A percentile compares a stretch with the other conserved stretches of the same genome.
Conservation (phyloP, 1,284 basidiomycete species). For the Cystobasidium sp. region DNA sequence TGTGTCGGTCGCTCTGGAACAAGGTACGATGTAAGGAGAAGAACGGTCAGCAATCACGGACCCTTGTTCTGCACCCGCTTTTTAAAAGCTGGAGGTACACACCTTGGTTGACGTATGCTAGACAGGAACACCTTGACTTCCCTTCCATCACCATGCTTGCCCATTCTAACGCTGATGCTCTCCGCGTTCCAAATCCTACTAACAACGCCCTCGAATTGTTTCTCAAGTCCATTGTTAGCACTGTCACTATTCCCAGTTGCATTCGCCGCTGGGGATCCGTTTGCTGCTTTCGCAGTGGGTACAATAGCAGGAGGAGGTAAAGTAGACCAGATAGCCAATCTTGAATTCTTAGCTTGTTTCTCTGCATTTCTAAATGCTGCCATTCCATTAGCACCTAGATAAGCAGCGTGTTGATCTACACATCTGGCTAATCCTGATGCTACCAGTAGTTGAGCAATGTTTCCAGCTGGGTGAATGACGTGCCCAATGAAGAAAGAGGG, state of each 20-base stretch:
- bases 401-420: constrained; percentile 97
- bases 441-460: constrained; percentile 88
- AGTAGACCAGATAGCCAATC: constrained; percentile 76
- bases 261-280: constrained; percentile 14
- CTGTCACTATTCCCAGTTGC: constrained; percentile 53
- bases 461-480: constrained; percentile 89
- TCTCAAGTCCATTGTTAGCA: constrained; percentile 51
- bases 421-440: constrained; percentile 84
- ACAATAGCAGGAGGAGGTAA: constrained; percentile 44
- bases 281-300: constrained; percentile 19
- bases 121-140: constrained; percentile 87
- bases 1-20: constrained; percentile 70
- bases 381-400: constrained; percentile 77
- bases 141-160: constrained; percentile 71
- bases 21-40: neutral
- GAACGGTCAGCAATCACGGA: neutral
- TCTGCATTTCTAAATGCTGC: constrained; percentile 84
- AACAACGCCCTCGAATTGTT: constrained; percentile 79
- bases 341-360: constrained; percentile 80
- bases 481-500: constrained; percentile 76
- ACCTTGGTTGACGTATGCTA: constrained; percentile 86
- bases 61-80: neutral
- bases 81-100: neutral
- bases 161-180: constrained; percentile 71
- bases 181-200: constrained; percentile 90